phyloP scores from a whole-genome alignment of 345 rosid species.

The Cardamine resedifolia region DNA sequence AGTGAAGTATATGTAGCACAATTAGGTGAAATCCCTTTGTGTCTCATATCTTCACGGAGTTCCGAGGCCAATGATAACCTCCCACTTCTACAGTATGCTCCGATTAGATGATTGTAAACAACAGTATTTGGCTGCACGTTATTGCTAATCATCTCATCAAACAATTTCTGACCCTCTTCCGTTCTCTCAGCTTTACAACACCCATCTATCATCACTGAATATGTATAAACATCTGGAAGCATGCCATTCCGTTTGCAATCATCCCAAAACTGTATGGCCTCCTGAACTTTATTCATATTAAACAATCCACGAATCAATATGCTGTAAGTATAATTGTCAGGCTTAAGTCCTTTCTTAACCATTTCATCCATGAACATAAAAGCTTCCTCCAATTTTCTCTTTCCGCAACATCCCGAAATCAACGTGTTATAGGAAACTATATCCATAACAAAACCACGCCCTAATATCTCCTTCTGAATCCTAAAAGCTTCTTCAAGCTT shows the following conservation, averaged over 20 bases:
- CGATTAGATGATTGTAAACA: constrained; percentile 59
- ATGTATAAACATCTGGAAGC: constrained; percentile 54
- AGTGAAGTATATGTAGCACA: constrained; percentile 63
- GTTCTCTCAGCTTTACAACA: constrained; percentile 64
- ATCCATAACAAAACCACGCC: constrained; percentile 54
- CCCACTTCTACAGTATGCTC: constrained; percentile 55
- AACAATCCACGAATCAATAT: constrained; percentile 58
- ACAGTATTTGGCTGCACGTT: constrained; percentile 52
- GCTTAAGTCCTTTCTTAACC: constrained; percentile 57
- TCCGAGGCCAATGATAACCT: constrained; percentile 51
- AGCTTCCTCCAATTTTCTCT: constrained; percentile 54
- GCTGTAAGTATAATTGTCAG: constrained; percentile 64
- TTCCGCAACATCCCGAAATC: constrained; percentile 55
- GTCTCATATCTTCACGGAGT: constrained; percentile 67
- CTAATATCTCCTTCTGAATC: constrained; percentile 55
- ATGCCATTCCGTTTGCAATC: constrained; percentile 50
- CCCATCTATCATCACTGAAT: constrained; percentile 73
- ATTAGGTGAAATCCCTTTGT: constrained; percentile 50
- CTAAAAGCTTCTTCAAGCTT: constrained; percentile 53
- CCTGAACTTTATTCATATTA: constrained; percentile 54
- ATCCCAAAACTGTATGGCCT: constrained; percentile 62
- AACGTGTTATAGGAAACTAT: constrained; percentile 59
- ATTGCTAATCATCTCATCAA: constrained; percentile 50
- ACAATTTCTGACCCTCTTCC: constrained; percentile 63
- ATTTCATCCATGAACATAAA: constrained; percentile 64